Evolutionary conservation across 495 filamentous ascomycete species (phyloP).

Genomic region (Penicillium argentinense): DNA sequence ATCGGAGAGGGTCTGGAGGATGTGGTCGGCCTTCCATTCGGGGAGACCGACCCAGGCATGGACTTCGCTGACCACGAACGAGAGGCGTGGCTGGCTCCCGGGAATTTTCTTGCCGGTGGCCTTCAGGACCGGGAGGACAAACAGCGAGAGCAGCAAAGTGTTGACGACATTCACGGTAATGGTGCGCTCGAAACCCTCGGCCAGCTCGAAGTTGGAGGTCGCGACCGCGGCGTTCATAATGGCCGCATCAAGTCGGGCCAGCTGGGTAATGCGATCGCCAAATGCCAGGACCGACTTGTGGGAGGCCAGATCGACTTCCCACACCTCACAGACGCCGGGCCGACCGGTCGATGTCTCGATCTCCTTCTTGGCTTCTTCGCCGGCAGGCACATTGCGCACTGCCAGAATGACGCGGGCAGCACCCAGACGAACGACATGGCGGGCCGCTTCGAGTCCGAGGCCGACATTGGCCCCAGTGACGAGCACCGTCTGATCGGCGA

Average conservation of each 20-base stretch:
- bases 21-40: conserved; percentile 29
- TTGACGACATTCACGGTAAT: conserved; percentile 57
- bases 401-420: conserved; percentile 54
- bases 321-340: conserved; percentile 47
- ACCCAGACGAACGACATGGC: conserved; percentile 45
- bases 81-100: conserved; percentile 23
- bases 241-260: conserved; percentile 40
- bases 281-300: conserved; percentile 40
- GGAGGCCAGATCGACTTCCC: conserved; percentile 54
- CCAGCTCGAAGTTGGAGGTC: conserved; percentile 16
- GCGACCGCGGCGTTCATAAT: conserved; percentile 49
- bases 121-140: conserved; percentile 44
- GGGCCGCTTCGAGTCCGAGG: conserved; percentile 50
- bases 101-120: conserved; percentile 25
- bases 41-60: conserved; percentile 34
- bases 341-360: conserved; percentile 34
- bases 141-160: conserved; percentile 44
- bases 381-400: conserved; percentile 50
- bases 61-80: conserved; percentile 41
- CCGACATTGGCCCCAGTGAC: conserved; percentile 56
- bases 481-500: conserved; percentile 45
- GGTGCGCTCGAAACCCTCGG: conserved; percentile 45
- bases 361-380: conserved; percentile 36
- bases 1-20: conserved; percentile 37
- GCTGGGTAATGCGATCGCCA: conserved; percentile 30